phyloP scores from a whole-genome alignment of 1,284 basidiomycete genomes.

The Rhizoctonia solani region DNA sequence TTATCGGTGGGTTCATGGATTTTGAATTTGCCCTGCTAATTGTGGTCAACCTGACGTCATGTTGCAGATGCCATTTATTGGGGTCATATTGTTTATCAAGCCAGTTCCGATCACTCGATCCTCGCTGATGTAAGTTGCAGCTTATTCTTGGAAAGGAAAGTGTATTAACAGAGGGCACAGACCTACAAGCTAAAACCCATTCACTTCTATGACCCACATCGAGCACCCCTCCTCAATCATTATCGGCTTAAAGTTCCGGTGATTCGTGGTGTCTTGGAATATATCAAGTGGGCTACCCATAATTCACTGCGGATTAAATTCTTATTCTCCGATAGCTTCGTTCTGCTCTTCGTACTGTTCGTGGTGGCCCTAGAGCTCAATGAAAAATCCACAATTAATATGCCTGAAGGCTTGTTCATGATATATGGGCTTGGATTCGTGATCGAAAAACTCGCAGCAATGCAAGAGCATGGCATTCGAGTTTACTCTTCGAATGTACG shows the following conservation, averaged over 20 bases:
- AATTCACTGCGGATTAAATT: not conserved
- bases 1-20: conserved; percentile 62
- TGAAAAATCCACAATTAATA: conserved; percentile 63
- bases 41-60: not conserved
- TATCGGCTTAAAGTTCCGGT: conserved; percentile 93
- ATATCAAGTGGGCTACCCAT: conserved; percentile 61
- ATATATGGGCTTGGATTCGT: conserved; percentile 85
- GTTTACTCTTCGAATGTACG: conserved; percentile 40
- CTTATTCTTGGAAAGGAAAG: conserved; percentile 6
- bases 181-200: conserved; percentile 92
- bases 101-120: conserved; percentile 81
- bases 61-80: conserved; percentile 51
- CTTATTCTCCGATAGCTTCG: conserved; percentile 62
- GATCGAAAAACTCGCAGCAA: conserved; percentile 88
- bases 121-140: conserved; percentile 71
- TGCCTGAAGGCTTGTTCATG: conserved; percentile 75
- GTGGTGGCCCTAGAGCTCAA: conserved; percentile 79
- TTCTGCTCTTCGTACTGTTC: conserved; percentile 82
- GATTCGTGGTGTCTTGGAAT: conserved; percentile 87
- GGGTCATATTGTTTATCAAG: conserved; percentile 88
- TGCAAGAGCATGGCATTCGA: conserved; percentile 90
- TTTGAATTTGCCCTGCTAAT: conserved; percentile 11
- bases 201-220: conserved; percentile 92
- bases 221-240: conserved; percentile 89
- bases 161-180: conserved; percentile 49